Percentiles rank a stretch among this genome's conserved stretches.
Evolutionary conservation across 306 rosid species (phyloP).

Genomic region (Citrullus colocynthis): DNA sequence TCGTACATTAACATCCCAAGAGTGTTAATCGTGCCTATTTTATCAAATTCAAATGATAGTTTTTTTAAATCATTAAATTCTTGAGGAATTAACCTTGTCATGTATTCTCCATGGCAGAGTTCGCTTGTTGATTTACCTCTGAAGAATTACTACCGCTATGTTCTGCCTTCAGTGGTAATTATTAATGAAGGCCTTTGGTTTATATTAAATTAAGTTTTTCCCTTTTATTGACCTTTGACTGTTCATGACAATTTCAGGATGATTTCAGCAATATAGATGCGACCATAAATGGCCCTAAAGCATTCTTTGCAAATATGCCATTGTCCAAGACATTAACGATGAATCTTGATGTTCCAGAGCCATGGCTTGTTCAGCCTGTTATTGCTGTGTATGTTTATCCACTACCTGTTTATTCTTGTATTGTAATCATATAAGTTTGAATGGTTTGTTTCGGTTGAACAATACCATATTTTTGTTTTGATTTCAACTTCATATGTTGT

Average conservation of each 20-base stretch:
- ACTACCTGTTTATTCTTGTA: conserved; percentile 2
- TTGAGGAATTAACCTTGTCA: conserved; percentile 11
- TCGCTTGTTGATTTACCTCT: conserved; percentile 96
- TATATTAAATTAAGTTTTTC: background rate
- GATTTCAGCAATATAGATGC: conserved; percentile 70
- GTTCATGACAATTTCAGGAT: conserved; percentile 51
- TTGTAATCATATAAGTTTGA: background rate
- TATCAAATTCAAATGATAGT: background rate
- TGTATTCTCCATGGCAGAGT: conserved; percentile 53
- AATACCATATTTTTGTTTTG: background rate
- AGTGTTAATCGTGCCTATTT: background rate
- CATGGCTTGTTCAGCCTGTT: conserved; percentile 98
- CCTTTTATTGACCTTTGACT: conserved; percentile 23
- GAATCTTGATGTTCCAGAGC: conserved; percentile 99
- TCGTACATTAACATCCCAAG: background rate
- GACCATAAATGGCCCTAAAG: conserved; percentile 83
- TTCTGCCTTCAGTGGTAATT: conserved; percentile 77
- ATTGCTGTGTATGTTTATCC: conserved; percentile 60
- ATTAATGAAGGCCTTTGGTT: conserved; percentile 26
- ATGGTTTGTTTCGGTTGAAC: background rate
- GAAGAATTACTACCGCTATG: conserved; percentile 95
- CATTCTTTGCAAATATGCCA: conserved; percentile 96
- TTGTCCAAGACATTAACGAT: conserved; percentile 90
- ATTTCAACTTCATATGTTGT: background rate
- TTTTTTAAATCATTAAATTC: background rate